Evolutionary conservation across 169 alveolate species (phyloP).

Genomic region (Amoebophrya sp.): DNA sequence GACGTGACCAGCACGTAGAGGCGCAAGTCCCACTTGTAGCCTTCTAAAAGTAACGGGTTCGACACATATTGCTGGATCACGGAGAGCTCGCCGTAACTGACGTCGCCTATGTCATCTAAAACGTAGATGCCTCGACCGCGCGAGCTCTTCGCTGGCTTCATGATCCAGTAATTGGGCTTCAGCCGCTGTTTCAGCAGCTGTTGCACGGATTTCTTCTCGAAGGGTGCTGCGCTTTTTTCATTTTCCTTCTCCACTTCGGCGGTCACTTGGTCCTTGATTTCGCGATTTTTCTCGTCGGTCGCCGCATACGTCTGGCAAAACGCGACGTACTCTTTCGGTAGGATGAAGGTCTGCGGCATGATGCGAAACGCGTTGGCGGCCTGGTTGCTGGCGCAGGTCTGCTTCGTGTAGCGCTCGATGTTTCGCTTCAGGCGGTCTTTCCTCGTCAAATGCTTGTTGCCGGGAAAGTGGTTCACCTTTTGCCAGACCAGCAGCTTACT

Average conservation of each 20-base stretch:
- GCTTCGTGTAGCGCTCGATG: conserved; percentile 57
- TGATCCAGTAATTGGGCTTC: conserved; percentile 60
- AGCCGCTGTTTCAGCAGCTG: neutral
- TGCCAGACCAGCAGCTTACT: conserved; percentile 60
- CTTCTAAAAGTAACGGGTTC: conserved; percentile 84
- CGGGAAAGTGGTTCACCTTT: conserved; percentile 67
- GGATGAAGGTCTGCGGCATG: conserved; percentile 64
- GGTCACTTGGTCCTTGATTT: neutral
- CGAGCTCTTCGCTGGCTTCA: conserved; percentile 72
- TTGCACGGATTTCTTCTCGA: neutral
- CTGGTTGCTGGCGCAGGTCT: too few species aligned
- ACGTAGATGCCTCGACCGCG: conserved; percentile 74
- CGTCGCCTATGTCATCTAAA: conserved; percentile 60
- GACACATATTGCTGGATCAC: conserved; percentile 69
- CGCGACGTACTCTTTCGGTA: conserved; percentile 67
- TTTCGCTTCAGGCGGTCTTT: conserved; percentile 65
- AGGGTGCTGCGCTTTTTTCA: neutral
- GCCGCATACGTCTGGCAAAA: conserved; percentile 59
- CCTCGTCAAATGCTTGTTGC: conserved; percentile 57
- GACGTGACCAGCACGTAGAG: conserved; percentile 73
- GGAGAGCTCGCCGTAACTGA: conserved; percentile 62
- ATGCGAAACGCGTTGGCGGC: conserved; percentile 43
- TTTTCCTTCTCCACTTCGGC: neutral
- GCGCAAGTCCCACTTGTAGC: conserved; percentile 85
- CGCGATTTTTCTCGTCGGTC: conserved; percentile 57